Base-by-base conservation (phyloP, 768 basidiomycete species). In the Russula vinacea region DNA sequence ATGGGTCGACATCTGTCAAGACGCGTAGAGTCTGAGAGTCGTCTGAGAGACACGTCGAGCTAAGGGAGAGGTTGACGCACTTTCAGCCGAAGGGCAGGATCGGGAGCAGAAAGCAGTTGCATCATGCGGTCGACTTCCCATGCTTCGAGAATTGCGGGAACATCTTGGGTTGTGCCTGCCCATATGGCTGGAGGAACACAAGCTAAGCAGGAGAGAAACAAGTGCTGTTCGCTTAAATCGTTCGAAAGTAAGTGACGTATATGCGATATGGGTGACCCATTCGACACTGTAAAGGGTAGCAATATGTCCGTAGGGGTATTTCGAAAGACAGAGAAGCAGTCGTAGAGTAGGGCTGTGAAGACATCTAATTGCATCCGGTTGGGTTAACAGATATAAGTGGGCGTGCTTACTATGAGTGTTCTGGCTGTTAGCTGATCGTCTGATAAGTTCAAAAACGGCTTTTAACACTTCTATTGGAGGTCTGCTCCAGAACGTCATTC, bases 71-170 rank as follows among this genome's bases (percentile, higher is more conserved):
- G 29, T 40, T 24, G 56, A 61, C 78, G 61, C 68, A 88, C 91
- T 78, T 79, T 86, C 57, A 73, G 78, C 60, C 89, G 80, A 45
- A 90, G 81, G 33, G 78, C 69, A 10, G 71, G 66, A 71, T 93
- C 91, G 1, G 78, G 73, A 2, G 83, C 84, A 63, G 86, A 81
- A 32, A 93, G 75, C 17, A 88, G 74, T 63, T 79, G 81, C 84
- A 93, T 88, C 24, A 92, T 77, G 39, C 78, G 77, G 56, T 86
- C 86, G 44, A 93, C 90, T 58, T 92, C 90, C 80, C 81, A 82
- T 59, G 78, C 83, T n/a, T 89, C 86, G 52, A 92, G 73, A 10
- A 84, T 74, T 1, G 84, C 76, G 40, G 81, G 79, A 22, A 80
- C 73, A 6, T 80, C 78, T 4, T 78, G 73, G 8, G 72, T 75